A percentile compares a stretch with the other conserved stretches of the same genome.
Evolutionary conservation across 228 moss, liverwort and hornwort genomes (phyloP).

Genomic region (Sphagnum fallax): DNA sequence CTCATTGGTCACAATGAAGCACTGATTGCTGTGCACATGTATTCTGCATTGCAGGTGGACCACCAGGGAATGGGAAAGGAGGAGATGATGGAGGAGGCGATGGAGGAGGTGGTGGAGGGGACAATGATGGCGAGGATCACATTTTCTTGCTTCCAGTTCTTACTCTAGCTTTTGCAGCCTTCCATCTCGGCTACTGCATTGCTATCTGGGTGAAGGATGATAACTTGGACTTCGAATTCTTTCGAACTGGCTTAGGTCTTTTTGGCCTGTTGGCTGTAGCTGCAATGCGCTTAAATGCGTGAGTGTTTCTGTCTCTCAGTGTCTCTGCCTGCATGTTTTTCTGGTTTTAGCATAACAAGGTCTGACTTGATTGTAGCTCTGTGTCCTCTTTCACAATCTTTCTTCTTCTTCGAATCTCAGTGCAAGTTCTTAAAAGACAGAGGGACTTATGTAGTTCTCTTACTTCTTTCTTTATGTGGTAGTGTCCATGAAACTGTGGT

Average conservation of each 20-base stretch:
- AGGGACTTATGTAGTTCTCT: no score
- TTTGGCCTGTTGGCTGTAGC: conserved; percentile 62
- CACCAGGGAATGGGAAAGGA: conserved; percentile 75
- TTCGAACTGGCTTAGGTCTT: conserved; percentile 63
- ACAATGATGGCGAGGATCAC: conserved; percentile 72
- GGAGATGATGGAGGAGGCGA: conserved; percentile 70
- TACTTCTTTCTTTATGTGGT: no score
- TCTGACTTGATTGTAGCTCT: neutral
- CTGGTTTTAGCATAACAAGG: neutral
- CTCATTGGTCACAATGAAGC: no score
- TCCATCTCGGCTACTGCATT: conserved; percentile 77
- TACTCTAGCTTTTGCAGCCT: conserved; percentile 73
- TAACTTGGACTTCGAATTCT: conserved; percentile 60
- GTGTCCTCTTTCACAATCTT: neutral
- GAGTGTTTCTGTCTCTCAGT: conserved; percentile 11
- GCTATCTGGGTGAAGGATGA: conserved; percentile 84
- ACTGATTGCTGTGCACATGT: no score
- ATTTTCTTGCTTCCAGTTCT: conserved; percentile 69
- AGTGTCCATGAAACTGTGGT: neutral
- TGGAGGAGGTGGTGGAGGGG: conserved; percentile 78
- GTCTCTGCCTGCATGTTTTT: neutral
- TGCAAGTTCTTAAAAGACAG: no score
- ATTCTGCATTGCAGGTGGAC: conserved; percentile 35
- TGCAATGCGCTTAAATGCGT: conserved; percentile 73
- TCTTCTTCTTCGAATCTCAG: no score